Evolutionary conservation across 345 rosid genomes (phyloP).

Genomic region (Luvunga scandens): DNA sequence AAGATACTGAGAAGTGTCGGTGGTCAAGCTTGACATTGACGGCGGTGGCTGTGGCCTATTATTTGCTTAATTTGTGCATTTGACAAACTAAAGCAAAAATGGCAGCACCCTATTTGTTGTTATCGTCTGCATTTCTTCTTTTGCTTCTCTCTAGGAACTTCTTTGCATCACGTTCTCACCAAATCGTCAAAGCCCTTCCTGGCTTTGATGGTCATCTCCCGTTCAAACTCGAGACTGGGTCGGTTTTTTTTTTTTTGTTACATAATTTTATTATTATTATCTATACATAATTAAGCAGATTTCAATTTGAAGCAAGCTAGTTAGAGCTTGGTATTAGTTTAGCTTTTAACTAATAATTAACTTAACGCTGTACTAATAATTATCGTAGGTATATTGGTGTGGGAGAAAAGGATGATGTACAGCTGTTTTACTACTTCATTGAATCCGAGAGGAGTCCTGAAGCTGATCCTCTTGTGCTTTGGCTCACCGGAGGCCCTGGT

Average conservation of each 20-base stretch:
- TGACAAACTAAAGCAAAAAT: too few relatives aligned
- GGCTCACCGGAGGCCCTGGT: constrained; percentile 45
- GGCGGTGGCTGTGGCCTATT: too few relatives aligned
- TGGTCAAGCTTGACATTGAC: too few relatives aligned
- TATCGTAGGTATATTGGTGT: constrained; percentile 30
- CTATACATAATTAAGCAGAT: too few relatives aligned
- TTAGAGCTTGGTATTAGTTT: too few relatives aligned
- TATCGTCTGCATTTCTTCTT: not conserved
- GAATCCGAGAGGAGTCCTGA: constrained; percentile 39
- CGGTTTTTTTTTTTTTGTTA: not conserved
- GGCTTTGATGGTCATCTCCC: constrained; percentile 2
- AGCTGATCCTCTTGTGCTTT: constrained; percentile 37
- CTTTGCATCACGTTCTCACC: not conserved
- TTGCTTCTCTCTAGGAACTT: not conserved
- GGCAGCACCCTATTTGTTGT: too few relatives aligned
- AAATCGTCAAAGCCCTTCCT: not conserved
- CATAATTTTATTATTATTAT: too few relatives aligned
- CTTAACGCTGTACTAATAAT: too few relatives aligned
- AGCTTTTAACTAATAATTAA: too few relatives aligned
- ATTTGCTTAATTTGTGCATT: too few relatives aligned
- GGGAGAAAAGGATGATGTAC: constrained; percentile 32
- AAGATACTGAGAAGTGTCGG: too few relatives aligned
- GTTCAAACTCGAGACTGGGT: constrained; percentile 8
- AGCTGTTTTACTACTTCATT: constrained; percentile 39
- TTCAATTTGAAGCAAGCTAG: too few relatives aligned